Percentiles rank a stretch among this genome's conserved stretches.
These are phyloP conservation scores for Phlebopus sp. DNA, from an alignment of 1,284 basidiomycete genomes.

Conservation along the genomic window DNA sequence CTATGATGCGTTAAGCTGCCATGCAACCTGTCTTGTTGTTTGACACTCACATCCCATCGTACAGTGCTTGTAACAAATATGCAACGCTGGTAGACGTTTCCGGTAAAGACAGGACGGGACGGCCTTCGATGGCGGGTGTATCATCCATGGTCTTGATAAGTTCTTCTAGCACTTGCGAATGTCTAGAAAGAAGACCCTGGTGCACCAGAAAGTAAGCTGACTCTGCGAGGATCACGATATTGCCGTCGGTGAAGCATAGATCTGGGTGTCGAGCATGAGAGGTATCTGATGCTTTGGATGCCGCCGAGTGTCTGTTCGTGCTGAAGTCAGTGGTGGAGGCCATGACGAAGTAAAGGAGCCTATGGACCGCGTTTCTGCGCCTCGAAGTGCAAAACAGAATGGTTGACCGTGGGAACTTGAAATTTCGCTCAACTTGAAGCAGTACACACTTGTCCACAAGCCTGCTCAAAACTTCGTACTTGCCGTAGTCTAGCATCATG, in stretches of 20 bases:
- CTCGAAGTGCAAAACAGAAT: too few relatives aligned
- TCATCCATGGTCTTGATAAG: slow-evolving; percentile 34
- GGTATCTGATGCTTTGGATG: slow-evolving; percentile 10
- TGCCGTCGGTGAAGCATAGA: slow-evolving; percentile 66
- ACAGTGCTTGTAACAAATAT: slow-evolving; percentile 55
- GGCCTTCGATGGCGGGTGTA: slow-evolving; percentile 45
- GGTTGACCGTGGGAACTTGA: slow-evolving; percentile 22
- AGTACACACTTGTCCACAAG: slow-evolving; percentile 3
- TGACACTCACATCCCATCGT: slow-evolving; percentile 54
- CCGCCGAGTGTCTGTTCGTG: slow-evolving; percentile 45
- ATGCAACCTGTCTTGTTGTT: neutral
- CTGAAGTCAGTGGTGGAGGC: slow-evolving; percentile 37
- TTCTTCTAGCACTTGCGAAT: slow-evolving; percentile 49
- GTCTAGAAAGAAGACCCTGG: slow-evolving; percentile 57
- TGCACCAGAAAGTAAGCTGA: slow-evolving; percentile 65
- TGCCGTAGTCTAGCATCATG: slow-evolving; percentile 37
- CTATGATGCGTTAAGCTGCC: slow-evolving; percentile 21
- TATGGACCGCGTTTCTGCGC: neutral
- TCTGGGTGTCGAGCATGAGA: slow-evolving; percentile 44
- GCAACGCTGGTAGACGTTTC: slow-evolving; percentile 53
- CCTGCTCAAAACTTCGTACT: slow-evolving; percentile 27
- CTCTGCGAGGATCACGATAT: slow-evolving; percentile 56
- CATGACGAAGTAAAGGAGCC: neutral
- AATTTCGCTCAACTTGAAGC: slow-evolving; percentile 6
- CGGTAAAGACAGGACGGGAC: slow-evolving; percentile 48